phyloP scores from a whole-genome alignment of 352 stramenopile genomes.

The Phytophthora citrophthora region DNA sequence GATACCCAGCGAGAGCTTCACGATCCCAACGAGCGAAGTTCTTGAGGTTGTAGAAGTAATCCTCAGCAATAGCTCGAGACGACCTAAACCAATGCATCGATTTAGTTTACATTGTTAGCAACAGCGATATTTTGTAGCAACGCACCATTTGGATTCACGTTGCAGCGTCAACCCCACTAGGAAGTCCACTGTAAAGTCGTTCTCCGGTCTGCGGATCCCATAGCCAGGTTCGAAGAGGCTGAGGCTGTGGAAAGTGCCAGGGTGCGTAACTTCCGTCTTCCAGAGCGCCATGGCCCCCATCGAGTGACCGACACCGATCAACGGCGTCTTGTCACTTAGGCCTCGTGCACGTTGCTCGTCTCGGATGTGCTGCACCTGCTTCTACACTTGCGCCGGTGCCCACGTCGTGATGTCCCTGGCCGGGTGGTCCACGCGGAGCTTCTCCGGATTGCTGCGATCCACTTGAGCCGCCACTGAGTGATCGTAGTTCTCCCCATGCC shows the following conservation, averaged over 20 bases:
- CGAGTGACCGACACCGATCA: conserved; percentile 62
- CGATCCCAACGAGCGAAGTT: conserved; percentile 45
- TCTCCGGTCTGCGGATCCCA: conserved; percentile 22
- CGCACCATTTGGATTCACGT: conserved; percentile 32
- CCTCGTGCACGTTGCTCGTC: conserved; percentile 17
- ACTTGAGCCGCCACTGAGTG: conserved; percentile 29
- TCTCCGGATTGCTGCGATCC: conserved; percentile 32
- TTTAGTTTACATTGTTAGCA: too few species aligned
- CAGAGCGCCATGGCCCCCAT: conserved; percentile 55
- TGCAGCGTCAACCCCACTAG: conserved; percentile 31
- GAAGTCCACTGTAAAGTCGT: conserved; percentile 33
- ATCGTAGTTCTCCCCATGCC: conserved; percentile 47
- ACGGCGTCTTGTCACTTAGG: conserved; percentile 22
- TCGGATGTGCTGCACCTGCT: conserved; percentile 33
- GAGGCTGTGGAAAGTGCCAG: conserved; percentile 46
- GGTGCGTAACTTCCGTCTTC: conserved; percentile 44
- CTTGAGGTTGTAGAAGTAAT: conserved; percentile 34
- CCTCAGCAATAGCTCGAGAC: conserved; percentile 22
- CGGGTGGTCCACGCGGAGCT: conserved; percentile 48
- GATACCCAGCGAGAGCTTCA: conserved; percentile 34
- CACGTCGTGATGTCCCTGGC: conserved; percentile 33
- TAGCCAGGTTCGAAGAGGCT: conserved; percentile 54
- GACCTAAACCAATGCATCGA: conserved; percentile 10
- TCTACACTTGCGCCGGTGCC: conserved; percentile 31
- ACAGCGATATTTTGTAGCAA: background rate